Evolutionary conservation across 345 rosid genomes (phyloP).

Genomic region (Durio zibethinus): DNA sequence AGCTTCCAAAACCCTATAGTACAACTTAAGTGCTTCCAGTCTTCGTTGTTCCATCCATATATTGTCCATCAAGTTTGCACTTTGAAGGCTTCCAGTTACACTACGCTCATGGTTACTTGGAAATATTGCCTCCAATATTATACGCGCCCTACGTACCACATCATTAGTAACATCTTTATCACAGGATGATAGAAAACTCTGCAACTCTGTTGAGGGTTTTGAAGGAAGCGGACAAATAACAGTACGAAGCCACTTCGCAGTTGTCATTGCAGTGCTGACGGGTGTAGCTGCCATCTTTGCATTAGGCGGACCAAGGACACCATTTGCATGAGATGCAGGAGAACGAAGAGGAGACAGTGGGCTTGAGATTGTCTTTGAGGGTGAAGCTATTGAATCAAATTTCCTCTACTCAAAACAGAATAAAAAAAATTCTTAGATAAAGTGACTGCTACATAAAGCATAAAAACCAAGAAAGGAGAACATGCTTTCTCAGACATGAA

Average conservation of each 20-base stretch:
- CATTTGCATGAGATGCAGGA: conserved; percentile 61
- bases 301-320: conserved; percentile 39
- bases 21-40: conserved; percentile 76
- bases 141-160: conserved; percentile 71
- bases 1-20: conserved; percentile 91
- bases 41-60: conserved; percentile 95
- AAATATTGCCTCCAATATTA: conserved; percentile 90
- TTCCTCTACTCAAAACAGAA: conserved; percentile 48
- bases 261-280: conserved; percentile 86
- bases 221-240: conserved; percentile 74
- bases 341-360: conserved; percentile 84
- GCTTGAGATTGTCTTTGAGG: conserved; percentile 69
- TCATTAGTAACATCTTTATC: conserved; percentile 79
- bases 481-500: conserved; percentile 11
- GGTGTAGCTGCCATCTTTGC: conserved; percentile 76
- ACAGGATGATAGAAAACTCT: conserved; percentile 67
- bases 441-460: not conserved
- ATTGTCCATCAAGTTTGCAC: conserved; percentile 80
- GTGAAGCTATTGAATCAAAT: conserved; percentile 70
- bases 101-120: conserved; percentile 70
- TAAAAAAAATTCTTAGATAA: not conserved
- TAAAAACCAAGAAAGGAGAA: not conserved
- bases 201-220: conserved; percentile 70
- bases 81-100: conserved; percentile 60
- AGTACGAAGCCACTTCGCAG: conserved; percentile 92